phyloP scores from a whole-genome alignment of 345 rosid genomes.

The Arabidopsis arenosa region DNA sequence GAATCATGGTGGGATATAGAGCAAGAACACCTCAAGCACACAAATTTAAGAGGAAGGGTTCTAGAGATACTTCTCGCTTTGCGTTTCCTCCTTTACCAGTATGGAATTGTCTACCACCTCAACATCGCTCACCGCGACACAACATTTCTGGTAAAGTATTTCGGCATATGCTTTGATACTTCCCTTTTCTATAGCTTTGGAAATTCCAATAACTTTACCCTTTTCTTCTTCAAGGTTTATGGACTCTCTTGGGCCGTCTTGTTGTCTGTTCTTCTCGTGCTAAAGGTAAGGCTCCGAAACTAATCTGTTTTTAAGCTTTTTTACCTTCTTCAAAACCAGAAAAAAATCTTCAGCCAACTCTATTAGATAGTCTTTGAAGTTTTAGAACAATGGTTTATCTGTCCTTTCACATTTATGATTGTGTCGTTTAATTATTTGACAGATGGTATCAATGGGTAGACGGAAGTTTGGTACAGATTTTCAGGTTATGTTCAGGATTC shows the following conservation, averaged over 20 bases:
- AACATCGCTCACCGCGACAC: slow-evolving; percentile 72
- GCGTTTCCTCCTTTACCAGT: slow-evolving; percentile 90
- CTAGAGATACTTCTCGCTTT: slow-evolving; percentile 76
- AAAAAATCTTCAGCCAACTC: neutral
- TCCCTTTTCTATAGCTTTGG: slow-evolving; percentile 4
- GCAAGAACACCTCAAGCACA: slow-evolving; percentile 79
- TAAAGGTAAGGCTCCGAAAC: slow-evolving; percentile 65
- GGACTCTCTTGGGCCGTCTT: slow-evolving; percentile 88
- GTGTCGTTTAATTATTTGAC: slow-evolving; percentile 19
- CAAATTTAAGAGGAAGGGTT: slow-evolving; percentile 69
- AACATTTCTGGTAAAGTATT: slow-evolving; percentile 59
- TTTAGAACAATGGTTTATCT: neutral
- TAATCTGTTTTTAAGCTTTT: slow-evolving; percentile 6
- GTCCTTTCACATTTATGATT: neutral
- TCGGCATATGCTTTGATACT: neutral
- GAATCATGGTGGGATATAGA: slow-evolving; percentile 98
- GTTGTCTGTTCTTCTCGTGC: slow-evolving; percentile 63
- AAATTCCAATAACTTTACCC: slow-evolving; percentile 7
- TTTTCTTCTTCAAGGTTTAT: slow-evolving; percentile 64
- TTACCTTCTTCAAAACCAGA: neutral
- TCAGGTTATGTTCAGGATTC: slow-evolving; percentile 91
- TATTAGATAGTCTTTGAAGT: neutral
- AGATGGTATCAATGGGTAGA: slow-evolving; percentile 92
- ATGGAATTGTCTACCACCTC: slow-evolving; percentile 96
- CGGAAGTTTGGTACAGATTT: slow-evolving; percentile 75